Percentiles rank a stretch among this genome's conserved stretches.
Conservation (phyloP, 192 early-diverging fungal genomes). For the Coemansia asiatica region DNA sequence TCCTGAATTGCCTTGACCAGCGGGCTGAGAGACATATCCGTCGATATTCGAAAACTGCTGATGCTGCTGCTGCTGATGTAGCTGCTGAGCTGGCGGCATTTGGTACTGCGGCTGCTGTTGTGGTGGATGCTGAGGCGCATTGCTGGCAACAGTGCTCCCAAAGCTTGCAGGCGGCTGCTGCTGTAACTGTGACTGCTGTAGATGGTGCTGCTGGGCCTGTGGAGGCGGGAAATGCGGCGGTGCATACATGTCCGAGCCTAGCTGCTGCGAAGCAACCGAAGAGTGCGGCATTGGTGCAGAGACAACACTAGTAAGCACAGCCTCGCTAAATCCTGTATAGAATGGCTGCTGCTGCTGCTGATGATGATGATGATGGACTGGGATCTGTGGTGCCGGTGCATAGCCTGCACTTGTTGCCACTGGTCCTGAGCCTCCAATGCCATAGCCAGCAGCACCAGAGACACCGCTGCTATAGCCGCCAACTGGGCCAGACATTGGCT, state of each 20-base stretch:
- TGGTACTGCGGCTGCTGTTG: constrained; percentile 25
- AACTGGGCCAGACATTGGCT: constrained; percentile 1
- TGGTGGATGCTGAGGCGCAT: constrained; percentile 13
- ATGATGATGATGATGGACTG: constrained; percentile 1
- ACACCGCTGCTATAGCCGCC: constrained; percentile 14
- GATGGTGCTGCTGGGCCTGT: constrained; percentile 4
- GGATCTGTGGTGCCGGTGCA: constrained; percentile 15
- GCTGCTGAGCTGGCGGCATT: constrained; percentile 12
- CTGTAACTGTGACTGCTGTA: constrained; percentile 19
- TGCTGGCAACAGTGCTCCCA: constrained; percentile 21
- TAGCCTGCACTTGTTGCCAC: constrained; percentile 19
- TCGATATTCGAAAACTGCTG: constrained; percentile 11
- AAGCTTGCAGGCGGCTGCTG: constrained; percentile 20
- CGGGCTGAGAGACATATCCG: constrained; percentile 1
- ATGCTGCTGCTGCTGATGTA: constrained; percentile 6
- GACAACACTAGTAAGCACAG: not conserved
- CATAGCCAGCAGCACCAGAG: constrained; percentile 10
- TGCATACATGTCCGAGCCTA: constrained; percentile 18
- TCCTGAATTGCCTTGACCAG: not conserved
- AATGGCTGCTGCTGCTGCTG: constrained; percentile 24
- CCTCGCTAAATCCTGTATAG: constrained; percentile 32
- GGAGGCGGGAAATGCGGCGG: constrained; percentile 26
- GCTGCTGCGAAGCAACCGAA: constrained; percentile 16
- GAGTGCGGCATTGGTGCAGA: constrained; percentile 18
- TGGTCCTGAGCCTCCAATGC: constrained; percentile 6